phyloP scores from a whole-genome alignment of 805 yeast genomes.

The Kluyveromyces dobzhanskii region DNA sequence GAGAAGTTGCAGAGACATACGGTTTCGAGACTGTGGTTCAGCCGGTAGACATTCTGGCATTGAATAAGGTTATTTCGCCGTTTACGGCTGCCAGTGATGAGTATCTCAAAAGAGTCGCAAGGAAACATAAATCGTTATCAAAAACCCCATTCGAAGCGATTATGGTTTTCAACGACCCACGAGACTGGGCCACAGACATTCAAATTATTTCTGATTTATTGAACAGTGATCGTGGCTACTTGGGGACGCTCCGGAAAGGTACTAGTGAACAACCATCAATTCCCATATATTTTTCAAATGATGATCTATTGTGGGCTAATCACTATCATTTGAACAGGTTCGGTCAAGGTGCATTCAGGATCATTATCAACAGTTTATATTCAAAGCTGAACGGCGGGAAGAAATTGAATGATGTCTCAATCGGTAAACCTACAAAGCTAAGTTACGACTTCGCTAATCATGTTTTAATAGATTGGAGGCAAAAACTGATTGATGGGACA shows the following conservation, averaged over 20 bases:
- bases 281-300: slow-evolving; percentile 73
- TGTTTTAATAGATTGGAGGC: slow-evolving; percentile 47
- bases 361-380: slow-evolving; percentile 53
- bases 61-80: slow-evolving; percentile 57
- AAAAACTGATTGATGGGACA: slow-evolving; percentile 26
- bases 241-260: slow-evolving; percentile 49
- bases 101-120: slow-evolving; percentile 36
- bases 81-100: slow-evolving; percentile 62
- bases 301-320: slow-evolving; percentile 84
- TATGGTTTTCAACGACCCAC: slow-evolving; percentile 78
- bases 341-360: slow-evolving; percentile 85
- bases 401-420: slow-evolving; percentile 43
- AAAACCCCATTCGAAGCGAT: slow-evolving; percentile 57
- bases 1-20: slow-evolving; percentile 63
- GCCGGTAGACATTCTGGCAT: slow-evolving; percentile 60
- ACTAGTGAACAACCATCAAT: slow-evolving; percentile 40
- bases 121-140: slow-evolving; percentile 17
- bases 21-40: slow-evolving; percentile 72
- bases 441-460: slow-evolving; percentile 81
- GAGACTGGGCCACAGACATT: slow-evolving; percentile 79
- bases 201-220: slow-evolving; percentile 71
- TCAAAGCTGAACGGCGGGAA: slow-evolving; percentile 40
- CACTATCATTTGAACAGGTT: slow-evolving; percentile 70
- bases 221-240: slow-evolving; percentile 49
- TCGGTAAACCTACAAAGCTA: slow-evolving; percentile 75